A percentile compares a stretch with the other conserved stretches of the same genome.
Conservation (phyloP, 208 protist genomes). For the Leishmania mexicana region DNA sequence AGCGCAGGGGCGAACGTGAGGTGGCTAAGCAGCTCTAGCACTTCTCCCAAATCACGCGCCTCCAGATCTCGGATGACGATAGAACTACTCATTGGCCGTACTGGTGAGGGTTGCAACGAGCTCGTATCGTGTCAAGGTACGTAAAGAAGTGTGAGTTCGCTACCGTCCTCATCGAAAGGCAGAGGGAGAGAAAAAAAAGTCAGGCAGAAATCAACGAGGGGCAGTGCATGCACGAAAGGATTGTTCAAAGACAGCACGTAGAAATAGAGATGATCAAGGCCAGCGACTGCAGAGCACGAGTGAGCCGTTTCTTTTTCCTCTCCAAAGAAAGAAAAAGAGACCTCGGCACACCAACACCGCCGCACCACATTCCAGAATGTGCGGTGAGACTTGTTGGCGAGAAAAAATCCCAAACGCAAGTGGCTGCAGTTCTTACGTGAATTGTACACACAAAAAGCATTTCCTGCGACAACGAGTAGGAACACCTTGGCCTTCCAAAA, state of each 20-base stretch:
- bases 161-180: background rate
- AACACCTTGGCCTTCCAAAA: background rate
- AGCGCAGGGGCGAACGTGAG: conserved; percentile 26
- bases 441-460: background rate
- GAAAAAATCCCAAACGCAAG: background rate
- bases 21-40: conserved; percentile 33
- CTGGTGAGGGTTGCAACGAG: background rate
- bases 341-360: too few relatives aligned
- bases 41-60: conserved; percentile 19
- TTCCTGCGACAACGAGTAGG: background rate
- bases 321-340: background rate
- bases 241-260: background rate
- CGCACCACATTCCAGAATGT: background rate
- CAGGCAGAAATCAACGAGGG: background rate
- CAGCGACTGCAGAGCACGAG: background rate
- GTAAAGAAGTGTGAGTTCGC: background rate
- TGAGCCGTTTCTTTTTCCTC: background rate
- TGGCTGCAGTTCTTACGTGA: background rate
- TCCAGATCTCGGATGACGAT: conserved; percentile 35
- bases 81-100: conserved; percentile 5
- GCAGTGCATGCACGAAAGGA: background rate
- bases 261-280: too few relatives aligned
- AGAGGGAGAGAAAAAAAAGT: background rate
- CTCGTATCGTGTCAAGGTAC: background rate
- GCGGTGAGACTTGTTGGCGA: background rate